These are phyloP conservation scores for Acanthochlamys bracteata DNA, from an alignment of 106 monocot species.

Conservation along the genomic window DNA sequence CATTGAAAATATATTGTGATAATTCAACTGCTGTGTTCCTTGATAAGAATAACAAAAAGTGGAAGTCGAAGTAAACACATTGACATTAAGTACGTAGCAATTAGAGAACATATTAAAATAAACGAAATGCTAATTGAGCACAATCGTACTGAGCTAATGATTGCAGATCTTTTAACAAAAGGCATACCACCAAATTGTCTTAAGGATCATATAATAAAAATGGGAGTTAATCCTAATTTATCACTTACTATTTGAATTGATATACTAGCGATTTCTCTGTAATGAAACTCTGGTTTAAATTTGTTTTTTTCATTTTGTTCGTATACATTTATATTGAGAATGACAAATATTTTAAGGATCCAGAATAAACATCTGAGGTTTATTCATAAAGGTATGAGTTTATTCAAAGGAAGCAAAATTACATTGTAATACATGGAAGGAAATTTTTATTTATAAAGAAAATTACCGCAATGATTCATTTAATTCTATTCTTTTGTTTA, in stretches of 20 bases:
- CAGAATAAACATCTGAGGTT: too few relatives aligned
- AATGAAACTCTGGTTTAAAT: too few relatives aligned
- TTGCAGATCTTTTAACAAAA: slow-evolving; percentile 12
- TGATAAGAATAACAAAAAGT: slow-evolving; percentile 3
- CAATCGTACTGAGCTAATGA: slow-evolving; percentile 5
- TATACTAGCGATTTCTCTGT: too few relatives aligned
- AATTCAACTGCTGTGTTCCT: background rate
- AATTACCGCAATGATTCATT: background rate
- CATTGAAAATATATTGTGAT: slow-evolving; percentile 9
- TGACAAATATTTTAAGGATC: too few relatives aligned
- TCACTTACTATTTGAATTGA: too few relatives aligned
- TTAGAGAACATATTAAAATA: background rate
- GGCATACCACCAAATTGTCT: background rate
- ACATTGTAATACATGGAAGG: background rate
- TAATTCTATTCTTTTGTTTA: too few relatives aligned
- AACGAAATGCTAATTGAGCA: background rate
- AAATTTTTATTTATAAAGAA: background rate
- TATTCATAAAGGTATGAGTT: too few relatives aligned
- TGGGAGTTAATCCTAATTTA: background rate
- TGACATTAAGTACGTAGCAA: background rate
- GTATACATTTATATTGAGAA: too few relatives aligned
- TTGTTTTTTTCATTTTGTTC: too few relatives aligned
- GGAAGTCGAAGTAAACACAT: background rate
- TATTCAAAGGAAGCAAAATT: background rate
- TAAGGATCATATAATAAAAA: background rate